Percentiles rank a stretch among this genome's conserved stretches.
Conservation (phyloP, 2,329 filamentous ascomycete genomes). For the Pseudogymnoascus sp. region DNA sequence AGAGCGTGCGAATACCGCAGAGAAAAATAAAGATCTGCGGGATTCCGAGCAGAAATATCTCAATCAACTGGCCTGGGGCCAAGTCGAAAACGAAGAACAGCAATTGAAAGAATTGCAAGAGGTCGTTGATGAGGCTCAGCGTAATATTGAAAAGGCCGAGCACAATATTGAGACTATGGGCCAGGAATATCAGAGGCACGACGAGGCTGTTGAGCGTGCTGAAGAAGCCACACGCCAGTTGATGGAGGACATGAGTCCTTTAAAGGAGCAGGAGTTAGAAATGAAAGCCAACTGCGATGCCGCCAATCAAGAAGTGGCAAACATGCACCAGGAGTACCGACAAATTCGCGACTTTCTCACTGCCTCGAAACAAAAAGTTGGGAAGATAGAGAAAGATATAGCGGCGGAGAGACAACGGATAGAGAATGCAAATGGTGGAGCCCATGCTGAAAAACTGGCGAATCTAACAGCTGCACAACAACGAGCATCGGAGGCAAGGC, state of each 20-base stretch:
- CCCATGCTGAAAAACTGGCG: constrained; percentile 52
- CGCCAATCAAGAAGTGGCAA: constrained; percentile 45
- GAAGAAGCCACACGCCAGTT: constrained; percentile 21
- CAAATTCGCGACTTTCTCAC: constrained; percentile 54
- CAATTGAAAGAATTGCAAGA: constrained; percentile 38
- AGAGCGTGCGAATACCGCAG: constrained; percentile 56
- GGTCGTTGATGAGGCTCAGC: constrained; percentile 28
- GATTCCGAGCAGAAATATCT: constrained; percentile 51
- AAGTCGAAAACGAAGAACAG: constrained; percentile 70
- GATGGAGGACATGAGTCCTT: constrained; percentile 31
- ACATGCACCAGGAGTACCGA: constrained; percentile 57
- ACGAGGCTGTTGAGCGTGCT: constrained; percentile 31
- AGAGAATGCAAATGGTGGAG: constrained; percentile 61
- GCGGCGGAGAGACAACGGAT: constrained; percentile 54
- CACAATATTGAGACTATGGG: constrained; percentile 44
- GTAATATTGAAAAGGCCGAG: constrained; percentile 33
- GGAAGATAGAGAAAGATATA: constrained; percentile 42
- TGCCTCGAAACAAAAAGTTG: constrained; percentile 41
- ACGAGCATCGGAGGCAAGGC: constrained; percentile 38
- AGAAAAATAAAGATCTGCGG: constrained; percentile 59
- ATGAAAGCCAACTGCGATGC: constrained; percentile 47
- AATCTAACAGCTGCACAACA: constrained; percentile 54
- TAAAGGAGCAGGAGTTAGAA: constrained; percentile 40
- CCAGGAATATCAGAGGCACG: constrained; percentile 28
- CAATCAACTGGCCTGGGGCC: constrained; percentile 75